Percentiles rank a stretch among this genome's conserved stretches.
phyloP scores from a whole-genome alignment of 192 early-diverging fungal species.

The Helicostylum pulchrum region DNA sequence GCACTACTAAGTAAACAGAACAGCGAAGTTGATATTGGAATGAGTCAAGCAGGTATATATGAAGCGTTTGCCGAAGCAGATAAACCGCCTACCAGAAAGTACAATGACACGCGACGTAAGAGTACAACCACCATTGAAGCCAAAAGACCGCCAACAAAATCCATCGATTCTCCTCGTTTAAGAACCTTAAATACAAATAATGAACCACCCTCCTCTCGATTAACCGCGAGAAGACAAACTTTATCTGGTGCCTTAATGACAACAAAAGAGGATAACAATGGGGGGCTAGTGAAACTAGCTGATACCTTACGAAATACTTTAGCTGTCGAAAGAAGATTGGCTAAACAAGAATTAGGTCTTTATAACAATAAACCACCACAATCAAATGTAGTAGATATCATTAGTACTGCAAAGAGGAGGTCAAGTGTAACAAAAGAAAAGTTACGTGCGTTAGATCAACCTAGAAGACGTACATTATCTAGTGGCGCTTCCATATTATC shows the following conservation, averaged over 20 bases:
- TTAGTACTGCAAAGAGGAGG: slow-evolving; percentile 3
- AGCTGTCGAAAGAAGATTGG: slow-evolving; percentile 12
- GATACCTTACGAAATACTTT: slow-evolving; percentile 21
- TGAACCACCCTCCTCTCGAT: background rate
- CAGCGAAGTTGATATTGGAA: background rate
- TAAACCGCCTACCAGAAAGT: slow-evolving; percentile 1
- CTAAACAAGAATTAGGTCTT: slow-evolving; percentile 15
- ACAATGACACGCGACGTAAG: slow-evolving; percentile 15
- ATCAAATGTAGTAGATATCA: background rate
- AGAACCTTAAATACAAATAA: slow-evolving; percentile 17
- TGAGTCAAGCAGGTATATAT: slow-evolving; percentile 14
- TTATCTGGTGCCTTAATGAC: slow-evolving; percentile 11
- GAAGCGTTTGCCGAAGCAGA: slow-evolving; percentile 19
- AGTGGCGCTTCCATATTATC: slow-evolving; percentile 8
- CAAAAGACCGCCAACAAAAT: background rate
- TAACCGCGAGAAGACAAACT: background rate
- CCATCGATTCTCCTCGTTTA: slow-evolving; percentile 6
- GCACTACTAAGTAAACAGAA: background rate
- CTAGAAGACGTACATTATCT: slow-evolving; percentile 17
- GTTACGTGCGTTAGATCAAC: background rate
- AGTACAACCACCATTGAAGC: background rate
- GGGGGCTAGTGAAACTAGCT: slow-evolving; percentile 1
- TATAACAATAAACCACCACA: slow-evolving; percentile 2
- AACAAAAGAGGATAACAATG: background rate
- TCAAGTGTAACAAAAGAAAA: slow-evolving; percentile 9